phyloP scores from a whole-genome alignment of 306 rosid species.

The Amphicarpaea edgeworthii region DNA sequence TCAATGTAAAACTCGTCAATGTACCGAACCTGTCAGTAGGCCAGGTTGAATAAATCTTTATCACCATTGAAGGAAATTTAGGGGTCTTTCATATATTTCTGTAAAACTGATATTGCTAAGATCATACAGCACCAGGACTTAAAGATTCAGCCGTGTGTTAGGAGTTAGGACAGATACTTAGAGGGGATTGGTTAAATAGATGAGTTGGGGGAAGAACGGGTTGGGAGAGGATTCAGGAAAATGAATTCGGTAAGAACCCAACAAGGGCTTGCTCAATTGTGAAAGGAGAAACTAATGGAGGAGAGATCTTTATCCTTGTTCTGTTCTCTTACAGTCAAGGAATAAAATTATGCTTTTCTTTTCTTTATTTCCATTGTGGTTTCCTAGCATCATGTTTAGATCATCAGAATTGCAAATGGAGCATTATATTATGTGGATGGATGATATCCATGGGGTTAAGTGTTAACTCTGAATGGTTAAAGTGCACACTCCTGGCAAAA shows the following conservation, averaged over 20 bases:
- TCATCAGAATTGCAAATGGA: neutral
- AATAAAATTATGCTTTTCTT: neutral
- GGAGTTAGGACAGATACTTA: neutral
- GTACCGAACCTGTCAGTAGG: neutral
- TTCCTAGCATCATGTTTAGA: conserved; percentile 11
- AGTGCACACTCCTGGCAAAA: neutral
- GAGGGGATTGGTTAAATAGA: neutral
- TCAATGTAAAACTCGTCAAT: neutral
- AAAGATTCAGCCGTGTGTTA: neutral
- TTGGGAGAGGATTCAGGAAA: neutral
- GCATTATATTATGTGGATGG: neutral
- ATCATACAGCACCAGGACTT: conserved; percentile 3
- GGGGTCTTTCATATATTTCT: conserved; percentile 5
- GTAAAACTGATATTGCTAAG: neutral
- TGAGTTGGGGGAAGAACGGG: neutral
- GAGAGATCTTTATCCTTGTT: conserved; percentile 5
- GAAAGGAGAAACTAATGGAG: neutral
- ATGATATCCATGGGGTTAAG: neutral
- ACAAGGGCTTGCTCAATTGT: neutral
- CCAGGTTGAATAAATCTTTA: conserved; percentile 23
- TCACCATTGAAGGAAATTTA: neutral
- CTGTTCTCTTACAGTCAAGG: neutral
- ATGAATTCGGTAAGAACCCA: neutral
- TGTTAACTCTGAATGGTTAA: conserved; percentile 11
- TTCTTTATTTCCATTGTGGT: neutral